Conservation (phyloP, 768 basidiomycete genomes). For the Suillus variegatus region DNA sequence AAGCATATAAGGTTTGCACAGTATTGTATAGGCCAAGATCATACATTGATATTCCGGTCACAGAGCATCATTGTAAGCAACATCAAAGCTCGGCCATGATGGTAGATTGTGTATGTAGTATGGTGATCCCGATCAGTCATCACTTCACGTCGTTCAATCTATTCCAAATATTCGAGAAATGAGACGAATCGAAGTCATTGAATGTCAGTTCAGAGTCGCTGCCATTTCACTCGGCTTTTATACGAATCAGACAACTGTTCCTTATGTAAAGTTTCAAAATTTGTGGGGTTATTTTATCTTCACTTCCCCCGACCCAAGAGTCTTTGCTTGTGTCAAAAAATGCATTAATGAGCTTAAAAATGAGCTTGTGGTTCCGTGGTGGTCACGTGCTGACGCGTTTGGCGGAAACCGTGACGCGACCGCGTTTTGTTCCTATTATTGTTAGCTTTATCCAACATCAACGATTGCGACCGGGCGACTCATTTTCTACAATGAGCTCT, state of each 20-base stretch:
- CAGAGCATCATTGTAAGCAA: slow-evolving; percentile 78
- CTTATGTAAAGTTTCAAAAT: not conserved
- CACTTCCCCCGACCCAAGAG: too few relatives aligned
- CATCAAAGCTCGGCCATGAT: slow-evolving; percentile 58
- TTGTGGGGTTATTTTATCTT: not conserved
- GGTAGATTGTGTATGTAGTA: not conserved
- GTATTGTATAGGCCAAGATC: not conserved
- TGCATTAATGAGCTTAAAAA: too few relatives aligned
- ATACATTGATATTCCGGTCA: slow-evolving; percentile 14
- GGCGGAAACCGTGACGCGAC: not conserved
- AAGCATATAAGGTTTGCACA: slow-evolving; percentile 78
- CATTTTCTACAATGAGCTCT: slow-evolving; percentile 57
- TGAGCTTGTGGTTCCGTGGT: not conserved
- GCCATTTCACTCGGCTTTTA: not conserved
- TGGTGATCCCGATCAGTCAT: not conserved
- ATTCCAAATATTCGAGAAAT: not conserved
- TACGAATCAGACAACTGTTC: not conserved
- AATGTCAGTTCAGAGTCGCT: not conserved
- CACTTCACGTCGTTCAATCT: not conserved
- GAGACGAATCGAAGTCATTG: not conserved
- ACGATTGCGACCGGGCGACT: not conserved
- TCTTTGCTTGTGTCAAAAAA: too few relatives aligned
- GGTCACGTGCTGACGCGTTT: slow-evolving; percentile 1
- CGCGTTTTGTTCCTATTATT: not conserved
- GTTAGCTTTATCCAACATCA: slow-evolving; percentile 9